A percentile compares a stretch with the other conserved stretches of the same genome.
Conservation (phyloP, 2,329 filamentous ascomycete genomes). For the Claviceps cyperi region DNA sequence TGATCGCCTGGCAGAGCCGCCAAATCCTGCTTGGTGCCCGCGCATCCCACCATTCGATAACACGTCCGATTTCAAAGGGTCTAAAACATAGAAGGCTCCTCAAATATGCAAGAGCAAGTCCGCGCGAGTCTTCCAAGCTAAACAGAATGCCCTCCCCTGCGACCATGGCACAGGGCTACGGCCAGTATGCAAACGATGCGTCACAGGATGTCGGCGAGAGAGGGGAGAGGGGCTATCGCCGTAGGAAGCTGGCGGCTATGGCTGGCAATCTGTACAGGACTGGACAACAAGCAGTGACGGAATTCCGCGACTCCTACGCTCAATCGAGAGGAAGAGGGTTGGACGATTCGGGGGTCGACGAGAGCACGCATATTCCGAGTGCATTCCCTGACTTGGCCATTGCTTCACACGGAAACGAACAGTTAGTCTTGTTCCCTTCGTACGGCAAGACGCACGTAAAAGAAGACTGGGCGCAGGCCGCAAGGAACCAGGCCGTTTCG, state of each 20-base stretch:
- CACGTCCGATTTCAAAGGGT: not conserved
- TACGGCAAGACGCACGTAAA: conserved; percentile 66
- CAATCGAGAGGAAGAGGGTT: conserved; percentile 29
- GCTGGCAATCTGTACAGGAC: conserved; percentile 43
- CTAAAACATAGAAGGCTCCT: conserved; percentile 1
- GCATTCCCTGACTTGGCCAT: conserved; percentile 79
- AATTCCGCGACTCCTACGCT: conserved; percentile 44
- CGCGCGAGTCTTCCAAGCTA: conserved; percentile 14
- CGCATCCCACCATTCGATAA: not conserved
- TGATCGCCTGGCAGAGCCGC: conserved; percentile 25
- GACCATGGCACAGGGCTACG: conserved; percentile 15
- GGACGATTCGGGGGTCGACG: conserved; percentile 16
- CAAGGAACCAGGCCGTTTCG: conserved; percentile 13
- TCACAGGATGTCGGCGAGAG: conserved; percentile 13
- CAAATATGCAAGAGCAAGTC: conserved; percentile 20
- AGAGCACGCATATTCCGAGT: conserved; percentile 43
- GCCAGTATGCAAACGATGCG: conserved; percentile 13
- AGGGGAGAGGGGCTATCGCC: conserved; percentile 53
- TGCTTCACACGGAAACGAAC: conserved; percentile 64
- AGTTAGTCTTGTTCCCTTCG: conserved; percentile 90
- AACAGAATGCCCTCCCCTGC: conserved; percentile 16
- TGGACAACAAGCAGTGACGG: conserved; percentile 41
- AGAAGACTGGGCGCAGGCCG: conserved; percentile 21
- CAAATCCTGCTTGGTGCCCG: conserved; percentile 28
- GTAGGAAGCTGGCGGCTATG: conserved; percentile 60